A percentile compares a stretch with the other conserved stretches of the same genome.
These are phyloP conservation scores for Candida sphagnicola DNA, from an alignment of 805 yeast species.

Conservation along the genomic window DNA sequence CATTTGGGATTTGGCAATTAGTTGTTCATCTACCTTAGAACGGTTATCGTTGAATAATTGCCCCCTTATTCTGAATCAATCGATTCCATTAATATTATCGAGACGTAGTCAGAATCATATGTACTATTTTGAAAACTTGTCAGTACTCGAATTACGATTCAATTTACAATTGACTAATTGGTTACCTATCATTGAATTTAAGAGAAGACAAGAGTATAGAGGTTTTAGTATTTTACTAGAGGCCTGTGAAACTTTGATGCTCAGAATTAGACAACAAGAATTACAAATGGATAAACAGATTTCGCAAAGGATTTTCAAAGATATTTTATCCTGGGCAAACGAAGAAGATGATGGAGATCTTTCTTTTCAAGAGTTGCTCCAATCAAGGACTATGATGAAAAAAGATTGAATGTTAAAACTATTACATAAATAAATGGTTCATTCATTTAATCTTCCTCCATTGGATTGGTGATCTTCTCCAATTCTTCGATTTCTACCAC, in stretches of 20 bases:
- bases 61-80: conserved; percentile 49
- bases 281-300: conserved; percentile 51
- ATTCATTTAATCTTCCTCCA: too few relatives aligned
- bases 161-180: conserved; percentile 54
- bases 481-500: too few relatives aligned
- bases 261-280: conserved; percentile 58
- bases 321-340: conserved; percentile 63
- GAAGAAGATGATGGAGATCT: conserved; percentile 37
- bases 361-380: conserved; percentile 2
- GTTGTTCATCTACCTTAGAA: conserved; percentile 46
- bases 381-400: not conserved
- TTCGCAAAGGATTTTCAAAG: conserved; percentile 55
- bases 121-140: conserved; percentile 53
- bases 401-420: too few relatives aligned
- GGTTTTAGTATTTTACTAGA: conserved; percentile 62
- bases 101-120: not conserved
- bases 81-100: conserved; percentile 46
- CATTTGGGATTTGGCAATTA: conserved; percentile 73
- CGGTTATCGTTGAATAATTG: conserved; percentile 79
- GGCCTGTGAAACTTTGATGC: conserved; percentile 68
- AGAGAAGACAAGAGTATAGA: conserved; percentile 43
- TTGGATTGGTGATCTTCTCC: too few relatives aligned
- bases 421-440: too few relatives aligned
- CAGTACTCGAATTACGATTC: conserved; percentile 75
- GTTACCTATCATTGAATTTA: conserved; percentile 65